Conservation (phyloP, 192 early-diverging fungal genomes). For the Coemansia sp. region DNA sequence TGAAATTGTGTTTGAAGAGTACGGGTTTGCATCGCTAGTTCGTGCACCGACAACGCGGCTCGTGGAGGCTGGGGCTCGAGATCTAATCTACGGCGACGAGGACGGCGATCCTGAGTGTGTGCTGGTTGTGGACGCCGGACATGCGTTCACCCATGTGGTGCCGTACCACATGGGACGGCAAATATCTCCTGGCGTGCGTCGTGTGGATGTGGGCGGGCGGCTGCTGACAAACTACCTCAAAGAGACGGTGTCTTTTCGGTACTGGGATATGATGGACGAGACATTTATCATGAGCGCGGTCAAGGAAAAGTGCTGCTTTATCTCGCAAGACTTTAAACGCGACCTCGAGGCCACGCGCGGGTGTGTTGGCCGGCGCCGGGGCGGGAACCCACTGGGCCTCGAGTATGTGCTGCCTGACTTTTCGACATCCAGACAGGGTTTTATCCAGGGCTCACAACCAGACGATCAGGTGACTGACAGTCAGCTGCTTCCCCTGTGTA, state of each 20-base stretch:
- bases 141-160: constrained; percentile 77
- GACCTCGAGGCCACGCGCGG: constrained; percentile 58
- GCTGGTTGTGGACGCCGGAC: constrained; percentile 77
- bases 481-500: constrained; percentile 93
- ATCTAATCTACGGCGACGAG: constrained; percentile 13
- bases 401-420: constrained; percentile 55
- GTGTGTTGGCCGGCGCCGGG: constrained; percentile 46
- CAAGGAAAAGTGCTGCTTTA: constrained; percentile 82
- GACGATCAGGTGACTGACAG: constrained; percentile 43
- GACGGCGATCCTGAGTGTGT: constrained; percentile 54
- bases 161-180: constrained; percentile 63
- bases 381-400: constrained; percentile 5
- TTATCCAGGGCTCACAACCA: constrained; percentile 15
- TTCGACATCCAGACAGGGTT: constrained; percentile 25
- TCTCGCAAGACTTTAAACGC: constrained; percentile 64
- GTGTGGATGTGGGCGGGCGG: constrained; percentile 84
- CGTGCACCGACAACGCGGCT: constrained; percentile 34
- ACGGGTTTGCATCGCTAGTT: constrained; percentile 58
- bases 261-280: constrained; percentile 95
- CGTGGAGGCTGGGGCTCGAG: not conserved
- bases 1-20: constrained; percentile 86
- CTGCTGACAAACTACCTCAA: constrained; percentile 85
- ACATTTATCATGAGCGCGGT: constrained; percentile 79
- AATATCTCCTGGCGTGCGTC: constrained; percentile 57
- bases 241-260: constrained; percentile 88